These are phyloP conservation scores for Neofusicoccum kwambonambiense DNA, from an alignment of 2,329 filamentous ascomycete species.

Conservation along the genomic window DNA sequence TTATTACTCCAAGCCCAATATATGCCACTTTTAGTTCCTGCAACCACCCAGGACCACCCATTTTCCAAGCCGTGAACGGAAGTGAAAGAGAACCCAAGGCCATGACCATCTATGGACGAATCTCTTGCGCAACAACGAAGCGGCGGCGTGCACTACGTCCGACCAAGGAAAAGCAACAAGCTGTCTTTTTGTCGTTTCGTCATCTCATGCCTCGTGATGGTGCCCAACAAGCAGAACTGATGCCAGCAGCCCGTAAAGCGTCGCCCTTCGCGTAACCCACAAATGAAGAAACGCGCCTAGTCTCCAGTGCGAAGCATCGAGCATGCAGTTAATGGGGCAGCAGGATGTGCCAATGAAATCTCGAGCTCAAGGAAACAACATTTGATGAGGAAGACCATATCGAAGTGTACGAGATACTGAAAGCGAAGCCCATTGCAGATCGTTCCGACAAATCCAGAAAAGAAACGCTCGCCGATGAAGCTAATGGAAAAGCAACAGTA, in stretches of 20 bases:
- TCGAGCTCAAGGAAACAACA: conserved; percentile 4
- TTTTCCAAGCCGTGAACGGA: neutral
- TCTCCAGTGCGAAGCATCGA: neutral
- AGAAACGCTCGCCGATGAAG: conserved; percentile 16
- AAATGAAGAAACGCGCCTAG: neutral
- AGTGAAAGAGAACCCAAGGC: neutral
- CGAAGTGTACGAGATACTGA: conserved; percentile 16
- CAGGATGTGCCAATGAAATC: conserved; percentile 5
- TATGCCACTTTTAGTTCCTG: neutral
- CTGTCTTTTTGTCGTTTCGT: conserved; percentile 4
- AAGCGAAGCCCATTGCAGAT: conserved; percentile 5
- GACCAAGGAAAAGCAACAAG: conserved; percentile 4
- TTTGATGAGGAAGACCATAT: conserved; percentile 8
- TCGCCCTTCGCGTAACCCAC: neutral
- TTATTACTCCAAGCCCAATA: neutral
- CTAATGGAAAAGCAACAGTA: conserved; percentile 16
- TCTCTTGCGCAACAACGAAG: conserved; percentile 1
- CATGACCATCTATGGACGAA: conserved; percentile 1
- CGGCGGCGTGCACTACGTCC: conserved; percentile 10
- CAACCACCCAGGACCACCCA: neutral
- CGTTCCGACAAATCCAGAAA: conserved; percentile 15
- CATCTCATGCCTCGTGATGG: conserved; percentile 9
- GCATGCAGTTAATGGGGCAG: conserved; percentile 7
- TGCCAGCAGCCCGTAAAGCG: neutral
- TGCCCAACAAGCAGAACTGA: neutral